Base-by-base conservation (phyloP, 1,284 basidiomycete genomes). In the Clitocybe nebularis region DNA sequence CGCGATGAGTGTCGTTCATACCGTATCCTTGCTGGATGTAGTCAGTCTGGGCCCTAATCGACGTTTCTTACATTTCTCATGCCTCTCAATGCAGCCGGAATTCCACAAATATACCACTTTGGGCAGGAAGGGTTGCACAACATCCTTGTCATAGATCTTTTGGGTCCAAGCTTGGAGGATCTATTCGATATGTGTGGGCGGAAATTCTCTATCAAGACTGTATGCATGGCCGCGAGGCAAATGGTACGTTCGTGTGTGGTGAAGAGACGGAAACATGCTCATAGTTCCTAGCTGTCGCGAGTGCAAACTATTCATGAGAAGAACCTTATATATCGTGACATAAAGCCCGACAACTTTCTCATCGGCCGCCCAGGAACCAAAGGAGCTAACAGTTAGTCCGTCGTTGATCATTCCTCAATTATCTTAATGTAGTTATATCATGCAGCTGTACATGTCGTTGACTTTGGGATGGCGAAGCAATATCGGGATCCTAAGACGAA, bases 391-490 rank as follows among this genome's bases (percentile, higher is more conserved):
- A 77, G 79, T 82, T 41, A 56, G 76, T 60, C 20, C n/a, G n/a
- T n/a, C n/a, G n/a, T n/a, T n/a, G n/a, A n/a, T n/a, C n/a, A 28
- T 21, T 23, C 24, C 38, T 38, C 25, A 36, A 25, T 35, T 23
- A 44, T 32, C 34, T 46, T 41, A 43, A 24, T 43, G 35, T 26
- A 30, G 20, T 28, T 36, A 22, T 39, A 21, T 39, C 41, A 29
- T 43, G 11, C 46, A 69, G 67, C 62, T 32, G 53, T 67, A 5
- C 64, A 66, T 52, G 80, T 84, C 47, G 89, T 95, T 53, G 93
- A 96, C 66, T 96, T 97, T 62, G 93, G 93, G 44, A 95, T 96
- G 93, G 93, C 93, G 28, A 97, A 97, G 70, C 93, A 95, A 66
- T 97, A 96, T 63, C 84, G 93, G 36, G 93, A 97, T 63, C 92